Evolutionary conservation across 345 rosid species (phyloP), one percentile per base, ranked within the genome.

Genomic region (Linum usitatissimum): DNA sequence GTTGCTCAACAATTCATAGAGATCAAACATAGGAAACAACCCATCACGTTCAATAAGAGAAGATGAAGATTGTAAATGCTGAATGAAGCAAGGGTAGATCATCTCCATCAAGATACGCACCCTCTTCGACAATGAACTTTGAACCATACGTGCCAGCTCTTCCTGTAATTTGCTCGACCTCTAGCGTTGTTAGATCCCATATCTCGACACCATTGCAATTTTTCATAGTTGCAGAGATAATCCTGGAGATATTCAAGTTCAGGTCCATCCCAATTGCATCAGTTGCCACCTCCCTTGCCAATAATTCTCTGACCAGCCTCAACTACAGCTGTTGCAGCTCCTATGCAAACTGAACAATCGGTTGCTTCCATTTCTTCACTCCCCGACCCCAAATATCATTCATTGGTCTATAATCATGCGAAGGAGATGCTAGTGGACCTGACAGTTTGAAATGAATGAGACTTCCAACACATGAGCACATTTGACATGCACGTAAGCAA

Each of bases 231-330:
- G 96, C 80, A 75, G 88, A 91, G 73, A 91, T 83, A 36, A 91
- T 84, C 79, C 95, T 82, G 49, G 98, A 88, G 61, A 91, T 91
- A 60, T 88, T 86, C 68, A 91, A 79, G 72, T 91, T 91, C 64
- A 91, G 92, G 55, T 96, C 95, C 98, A 91, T 91, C 70, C 96
- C 98, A 60, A 91, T 88, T 63, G 98, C 98, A 78, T 91, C 98
- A 77, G 81, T 82, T 18, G 96, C 88, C 64, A 91, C 96, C 72
- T 91, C 96, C 98, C 98, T 86, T 42, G 96, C 98, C 78, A 91
- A 74, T 77, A 91, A 79, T 74, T 23, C n/a, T n/a, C n/a, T n/a
- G 6, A n/a, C n/a, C n/a, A n/a, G n/a, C n/a, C 28, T 0, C 2
- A 23, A 23, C 28, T 23, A 2, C 2, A 23, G 2, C 2, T 23